Percentiles rank a stretch among this genome's conserved stretches.
These are phyloP conservation scores for Marasmius fiardii DNA, from an alignment of 1,284 basidiomycete species.

Conservation along the genomic window DNA sequence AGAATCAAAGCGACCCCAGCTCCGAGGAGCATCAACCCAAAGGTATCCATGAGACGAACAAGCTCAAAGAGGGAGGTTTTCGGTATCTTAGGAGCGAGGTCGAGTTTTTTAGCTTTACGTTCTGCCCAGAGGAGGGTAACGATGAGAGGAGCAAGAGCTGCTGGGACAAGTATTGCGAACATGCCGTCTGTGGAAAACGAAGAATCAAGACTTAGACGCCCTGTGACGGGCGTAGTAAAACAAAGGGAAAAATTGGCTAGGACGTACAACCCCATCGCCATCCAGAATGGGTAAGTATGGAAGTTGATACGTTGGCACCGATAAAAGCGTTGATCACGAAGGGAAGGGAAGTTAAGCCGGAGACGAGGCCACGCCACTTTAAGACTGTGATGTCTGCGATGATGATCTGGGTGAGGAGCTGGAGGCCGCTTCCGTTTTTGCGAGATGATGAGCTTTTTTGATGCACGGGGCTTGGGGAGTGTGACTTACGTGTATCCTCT, in stretches of 20 bases:
- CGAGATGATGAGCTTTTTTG: too few species aligned
- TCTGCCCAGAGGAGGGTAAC: constrained; percentile 72
- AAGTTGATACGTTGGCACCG: constrained; percentile 64
- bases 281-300: constrained; percentile 48
- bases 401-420: constrained; percentile 72
- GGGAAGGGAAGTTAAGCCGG: constrained; percentile 47
- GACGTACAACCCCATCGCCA: constrained; percentile 78
- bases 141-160: constrained; percentile 55
- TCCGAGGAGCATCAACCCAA: constrained; percentile 69
- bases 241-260: too few species aligned
- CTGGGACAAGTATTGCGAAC: constrained; percentile 62
- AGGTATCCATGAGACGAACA: constrained; percentile 53
- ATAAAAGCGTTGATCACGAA: constrained; percentile 71
- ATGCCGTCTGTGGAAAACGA: constrained; percentile 50
- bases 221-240: constrained; percentile 6
- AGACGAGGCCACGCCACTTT: constrained; percentile 68
- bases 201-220: not conserved
- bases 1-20: constrained; percentile 60
- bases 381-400: constrained; percentile 81
- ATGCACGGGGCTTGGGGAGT: too few species aligned
- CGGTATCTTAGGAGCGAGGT: constrained; percentile 28
- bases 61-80: constrained; percentile 24
- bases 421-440: constrained; percentile 50
- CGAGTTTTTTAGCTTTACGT: constrained; percentile 51
- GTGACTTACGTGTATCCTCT: constrained; percentile 58